Base-by-base conservation (phyloP, 495 filamentous ascomycete species). In the Aspergillus hancockii region DNA sequence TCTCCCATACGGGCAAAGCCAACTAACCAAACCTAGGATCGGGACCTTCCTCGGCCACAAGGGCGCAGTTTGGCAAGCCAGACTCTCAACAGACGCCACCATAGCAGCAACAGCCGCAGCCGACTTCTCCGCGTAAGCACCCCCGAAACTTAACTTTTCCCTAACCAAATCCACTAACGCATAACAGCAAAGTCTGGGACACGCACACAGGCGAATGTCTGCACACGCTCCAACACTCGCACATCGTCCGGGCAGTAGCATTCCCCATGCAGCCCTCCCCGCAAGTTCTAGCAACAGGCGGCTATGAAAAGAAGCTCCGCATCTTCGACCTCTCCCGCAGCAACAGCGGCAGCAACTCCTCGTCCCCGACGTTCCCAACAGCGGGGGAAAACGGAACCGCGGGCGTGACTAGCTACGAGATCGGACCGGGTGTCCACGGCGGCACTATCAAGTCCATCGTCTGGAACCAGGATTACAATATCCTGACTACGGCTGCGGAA, bases 11-110 rank as follows among this genome's bases (percentile, higher is more conserved):
- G 40, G 47, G 16, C 22, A 18, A 19, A 55, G 18, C 31, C 46
- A 45, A 31, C 46, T 54, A 41, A 54, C 31, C 32, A 19, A 28
- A 38, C 54, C 59, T 59, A 90, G 90, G 94, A 98, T 98, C 61
- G 94, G 94, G 36, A 98, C 95, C 38, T 98, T 98, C 67, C 85
- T 98, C 54, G 93, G 94, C 46, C 94, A 98, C 77, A 98, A 98
- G 78, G 94, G 94, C 59, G 94, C 94, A 18, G 92, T 97, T 52
- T 98, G 93, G 90, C 92, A 96, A 79, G 89, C 92, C 25, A 84
- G 93, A 54, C 83, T 98, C 12, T 96, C 92, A 41, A 84, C 89
- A 23, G 94, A 98, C 73, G 91, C 92, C 8, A 84, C 85, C 32
- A 87, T 92, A 34, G 92, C 95, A 60, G 93, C 91, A 12, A 98